Evolutionary conservation across 2,329 filamentous ascomycete genomes (phyloP).

Genomic region (Celoporthe dispersa): DNA sequence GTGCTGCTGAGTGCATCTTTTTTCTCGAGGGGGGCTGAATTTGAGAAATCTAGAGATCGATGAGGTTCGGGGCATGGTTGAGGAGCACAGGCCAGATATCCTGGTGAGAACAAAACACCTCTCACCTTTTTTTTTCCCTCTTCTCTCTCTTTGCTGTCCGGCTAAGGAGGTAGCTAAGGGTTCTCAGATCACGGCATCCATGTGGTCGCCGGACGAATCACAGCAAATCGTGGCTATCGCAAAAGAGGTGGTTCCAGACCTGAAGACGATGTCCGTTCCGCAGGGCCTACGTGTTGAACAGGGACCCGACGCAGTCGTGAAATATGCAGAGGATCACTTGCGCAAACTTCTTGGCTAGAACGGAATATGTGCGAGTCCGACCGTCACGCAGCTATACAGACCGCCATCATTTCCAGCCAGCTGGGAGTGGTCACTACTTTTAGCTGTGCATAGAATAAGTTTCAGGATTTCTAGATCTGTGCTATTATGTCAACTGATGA

Average conservation of each 20-base stretch:
- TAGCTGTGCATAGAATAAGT: too few species aligned
- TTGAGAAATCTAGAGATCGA: constrained; percentile 13
- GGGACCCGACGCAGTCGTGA: constrained; percentile 56
- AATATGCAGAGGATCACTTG: constrained; percentile 50
- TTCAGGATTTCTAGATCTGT: neutral
- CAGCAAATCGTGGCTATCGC: constrained; percentile 49
- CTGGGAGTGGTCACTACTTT: too few species aligned
- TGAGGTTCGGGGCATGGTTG: neutral
- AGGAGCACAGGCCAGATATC: constrained; percentile 15
- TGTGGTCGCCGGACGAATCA: constrained; percentile 51
- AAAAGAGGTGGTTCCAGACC: constrained; percentile 45
- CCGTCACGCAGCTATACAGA: too few species aligned
- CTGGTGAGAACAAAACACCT: neutral
- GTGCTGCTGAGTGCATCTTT: too few species aligned
- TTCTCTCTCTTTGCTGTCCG: neutral
- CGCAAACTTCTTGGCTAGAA: constrained; percentile 34
- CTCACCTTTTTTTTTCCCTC: too few species aligned
- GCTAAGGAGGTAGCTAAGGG: too few species aligned
- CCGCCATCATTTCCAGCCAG: too few species aligned
- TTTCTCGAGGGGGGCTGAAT: neutral
- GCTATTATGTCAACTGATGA: neutral
- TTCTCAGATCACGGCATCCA: constrained; percentile 38
- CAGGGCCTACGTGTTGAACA: constrained; percentile 55
- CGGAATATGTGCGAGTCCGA: too few species aligned
- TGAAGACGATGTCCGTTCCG: constrained; percentile 55